Percentiles rank a stretch among this genome's conserved stretches.
phyloP scores from a whole-genome alignment of 768 basidiomycete species.

The Gelatoporia subvermispora region DNA sequence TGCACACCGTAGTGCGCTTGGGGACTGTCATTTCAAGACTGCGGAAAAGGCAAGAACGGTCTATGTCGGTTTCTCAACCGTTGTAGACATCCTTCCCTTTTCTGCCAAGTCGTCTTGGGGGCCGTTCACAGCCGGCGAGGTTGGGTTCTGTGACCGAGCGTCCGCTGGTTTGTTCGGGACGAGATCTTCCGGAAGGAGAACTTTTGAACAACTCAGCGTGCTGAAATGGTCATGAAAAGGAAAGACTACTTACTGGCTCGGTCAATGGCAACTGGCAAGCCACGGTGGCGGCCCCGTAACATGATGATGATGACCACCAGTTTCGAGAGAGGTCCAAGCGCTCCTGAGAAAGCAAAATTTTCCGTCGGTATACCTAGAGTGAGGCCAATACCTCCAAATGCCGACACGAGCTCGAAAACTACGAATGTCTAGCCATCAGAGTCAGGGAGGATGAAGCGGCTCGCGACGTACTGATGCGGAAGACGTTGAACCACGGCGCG shows the following conservation, averaged over 20 bases:
- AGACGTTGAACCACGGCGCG: constrained; percentile 56
- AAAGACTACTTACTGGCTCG: constrained; percentile 43
- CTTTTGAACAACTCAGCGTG: not conserved
- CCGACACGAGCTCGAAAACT: constrained; percentile 63
- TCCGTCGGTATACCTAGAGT: constrained; percentile 58
- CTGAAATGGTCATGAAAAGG: not conserved
- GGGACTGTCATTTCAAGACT: no score
- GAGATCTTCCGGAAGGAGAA: constrained; percentile 15
- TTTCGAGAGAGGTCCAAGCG: constrained; percentile 62
- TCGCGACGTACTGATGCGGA: constrained; percentile 29
- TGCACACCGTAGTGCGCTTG: no score
- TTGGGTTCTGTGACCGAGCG: no score
- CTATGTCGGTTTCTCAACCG: no score
- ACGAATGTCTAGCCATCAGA: not conserved
- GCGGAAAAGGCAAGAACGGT: no score
- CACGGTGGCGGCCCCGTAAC: constrained; percentile 74
- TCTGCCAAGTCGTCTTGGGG: no score
- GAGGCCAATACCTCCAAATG: constrained; percentile 66
- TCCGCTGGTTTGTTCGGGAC: not conserved
- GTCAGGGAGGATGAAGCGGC: not conserved
- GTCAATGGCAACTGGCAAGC: constrained; percentile 64
- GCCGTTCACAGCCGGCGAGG: no score
- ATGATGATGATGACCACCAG: constrained; percentile 69
- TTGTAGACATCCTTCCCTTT: no score
- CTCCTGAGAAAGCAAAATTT: constrained; percentile 60